Evolutionary conservation across 805 yeast genomes (phyloP).

Genomic region (Aciculoconidium aculeatum): DNA sequence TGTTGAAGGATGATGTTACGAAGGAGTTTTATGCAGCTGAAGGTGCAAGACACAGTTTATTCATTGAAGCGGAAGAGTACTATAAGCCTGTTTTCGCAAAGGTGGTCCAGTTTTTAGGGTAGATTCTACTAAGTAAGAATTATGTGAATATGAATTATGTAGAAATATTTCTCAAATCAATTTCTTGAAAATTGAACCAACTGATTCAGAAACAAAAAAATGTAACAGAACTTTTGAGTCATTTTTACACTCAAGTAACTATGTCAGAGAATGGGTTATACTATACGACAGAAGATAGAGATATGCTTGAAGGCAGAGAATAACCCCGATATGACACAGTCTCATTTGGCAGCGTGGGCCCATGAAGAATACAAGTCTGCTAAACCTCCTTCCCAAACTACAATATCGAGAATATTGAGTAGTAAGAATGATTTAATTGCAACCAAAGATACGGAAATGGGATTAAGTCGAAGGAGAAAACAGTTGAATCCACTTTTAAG

Average conservation of each 20-base stretch:
- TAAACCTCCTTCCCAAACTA: conserved; percentile 61
- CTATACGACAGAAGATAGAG: conserved; percentile 58
- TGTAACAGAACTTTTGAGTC: no score
- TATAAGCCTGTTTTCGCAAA: conserved; percentile 29
- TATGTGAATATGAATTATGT: no score
- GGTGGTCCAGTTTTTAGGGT: conserved; percentile 32
- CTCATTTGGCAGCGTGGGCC: conserved; percentile 62
- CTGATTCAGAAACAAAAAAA: no score
- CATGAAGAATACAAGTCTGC: conserved; percentile 45
- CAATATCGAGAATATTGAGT: conserved; percentile 55
- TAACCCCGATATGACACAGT: conserved; percentile 64
- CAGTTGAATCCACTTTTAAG: conserved; percentile 51
- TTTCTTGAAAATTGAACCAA: no score
- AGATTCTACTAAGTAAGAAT: no score
- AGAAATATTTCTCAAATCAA: no score
- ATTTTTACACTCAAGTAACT: no score
- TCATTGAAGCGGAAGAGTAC: conserved; percentile 40
- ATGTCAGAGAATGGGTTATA: conserved; percentile 45
- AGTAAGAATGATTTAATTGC: conserved; percentile 50
- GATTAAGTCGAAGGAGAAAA: conserved; percentile 46
- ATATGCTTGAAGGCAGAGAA: conserved; percentile 63
- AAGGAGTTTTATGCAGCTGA: conserved; percentile 21
- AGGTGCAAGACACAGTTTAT: conserved; percentile 40
- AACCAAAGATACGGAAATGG: conserved; percentile 46
- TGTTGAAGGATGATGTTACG: conserved; percentile 23